These are phyloP conservation scores for Neofusicoccum ribis DNA, from an alignment of 2,329 filamentous ascomycete species.

Conservation along the genomic window DNA sequence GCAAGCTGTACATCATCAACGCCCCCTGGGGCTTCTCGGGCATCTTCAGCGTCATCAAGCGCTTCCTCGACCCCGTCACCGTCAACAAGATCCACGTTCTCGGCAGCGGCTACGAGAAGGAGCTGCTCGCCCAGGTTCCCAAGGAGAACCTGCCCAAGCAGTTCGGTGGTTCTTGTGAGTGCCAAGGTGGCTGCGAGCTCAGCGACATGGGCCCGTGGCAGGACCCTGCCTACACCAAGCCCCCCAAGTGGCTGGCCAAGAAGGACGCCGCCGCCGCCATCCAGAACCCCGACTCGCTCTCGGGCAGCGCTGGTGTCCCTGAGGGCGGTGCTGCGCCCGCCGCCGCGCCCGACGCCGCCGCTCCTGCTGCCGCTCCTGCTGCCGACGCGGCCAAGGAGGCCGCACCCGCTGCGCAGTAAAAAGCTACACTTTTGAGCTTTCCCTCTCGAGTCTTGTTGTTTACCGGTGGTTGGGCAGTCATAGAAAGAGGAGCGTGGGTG, in stretches of 20 bases:
- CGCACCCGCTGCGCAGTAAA: slow-evolving; percentile 22
- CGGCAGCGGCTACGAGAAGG: slow-evolving; percentile 75
- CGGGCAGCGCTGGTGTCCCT: slow-evolving; percentile 29
- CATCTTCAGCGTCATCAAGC: slow-evolving; percentile 84
- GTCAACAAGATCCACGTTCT: slow-evolving; percentile 94
- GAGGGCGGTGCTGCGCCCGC: slow-evolving; percentile 20
- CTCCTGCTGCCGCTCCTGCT: slow-evolving; percentile 23
- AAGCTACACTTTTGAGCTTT: background rate
- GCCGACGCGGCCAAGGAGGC: slow-evolving; percentile 23
- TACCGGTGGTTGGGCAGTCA: slow-evolving; percentile 3
- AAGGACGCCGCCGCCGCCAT: slow-evolving; percentile 27
- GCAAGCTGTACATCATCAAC: slow-evolving; percentile 97
- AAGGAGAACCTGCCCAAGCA: slow-evolving; percentile 84
- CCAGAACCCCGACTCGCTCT: slow-evolving; percentile 32
- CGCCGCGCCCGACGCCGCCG: background rate
- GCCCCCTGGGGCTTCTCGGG: slow-evolving; percentile 91
- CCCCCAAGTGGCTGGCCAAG: slow-evolving; percentile 51
- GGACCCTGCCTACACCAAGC: slow-evolving; percentile 66
- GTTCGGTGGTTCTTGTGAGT: slow-evolving; percentile 83
- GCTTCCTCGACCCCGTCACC: slow-evolving; percentile 94
- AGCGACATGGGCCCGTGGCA: slow-evolving; percentile 92
- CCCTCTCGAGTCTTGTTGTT: background rate
- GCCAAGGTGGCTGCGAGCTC: slow-evolving; percentile 76
- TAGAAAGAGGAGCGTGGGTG: slow-evolving; percentile 17
- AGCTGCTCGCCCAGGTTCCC: slow-evolving; percentile 81